Evolutionary conservation across 345 rosid genomes (phyloP), one percentile per base, ranked within the genome.

Genomic region (Hypericum perforatum): DNA sequence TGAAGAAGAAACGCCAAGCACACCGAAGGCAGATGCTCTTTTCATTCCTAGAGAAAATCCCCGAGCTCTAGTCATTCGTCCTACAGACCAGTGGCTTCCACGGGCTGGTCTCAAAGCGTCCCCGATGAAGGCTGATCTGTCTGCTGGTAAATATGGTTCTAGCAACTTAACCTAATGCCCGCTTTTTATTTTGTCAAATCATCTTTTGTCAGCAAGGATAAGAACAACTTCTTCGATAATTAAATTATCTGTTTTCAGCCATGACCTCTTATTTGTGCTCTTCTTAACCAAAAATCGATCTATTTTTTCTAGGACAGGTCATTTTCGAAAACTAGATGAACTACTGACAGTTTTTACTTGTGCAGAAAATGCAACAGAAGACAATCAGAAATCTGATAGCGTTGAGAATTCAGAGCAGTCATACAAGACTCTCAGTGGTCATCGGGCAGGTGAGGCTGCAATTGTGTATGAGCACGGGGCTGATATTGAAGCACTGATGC

Each of bases 21-120:
- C 90, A 36, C 98, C 97, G 0, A 87, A 85, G 74, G 95, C 94
- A 29, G 95, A 83, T 76, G 94, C 96, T 9, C 68, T 80, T 62
- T 77, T 88, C 66, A 60, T 83, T 67, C 98, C 96, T 11, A 69
- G 98, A 75, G 96, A 92, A 69, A 88, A 92, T 61, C 98, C 98
- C 13, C 81, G 95, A 73, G 76, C 94, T 67, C 68, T 88, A 59
- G 77, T 92, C 48, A 83, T 85, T 63, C 84, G 66, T 57, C 82
- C 90, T 45, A 39, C 68, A 11, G 94, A 76, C 46, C 75, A 74
- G 60, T 73, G 76, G 81, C 61, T 78, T 43, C 58, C 69, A 52
- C 78, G 81, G 70, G 52, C 63, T 49, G 66, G 63, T 74, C 62
- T 70, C 44, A 85, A 70, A 65, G 62, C 67, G 57, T 71, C 82